These are phyloP conservation scores for Beauveria sp. DNA, from an alignment of 2,329 filamentous ascomycete species.

Conservation along the genomic window DNA sequence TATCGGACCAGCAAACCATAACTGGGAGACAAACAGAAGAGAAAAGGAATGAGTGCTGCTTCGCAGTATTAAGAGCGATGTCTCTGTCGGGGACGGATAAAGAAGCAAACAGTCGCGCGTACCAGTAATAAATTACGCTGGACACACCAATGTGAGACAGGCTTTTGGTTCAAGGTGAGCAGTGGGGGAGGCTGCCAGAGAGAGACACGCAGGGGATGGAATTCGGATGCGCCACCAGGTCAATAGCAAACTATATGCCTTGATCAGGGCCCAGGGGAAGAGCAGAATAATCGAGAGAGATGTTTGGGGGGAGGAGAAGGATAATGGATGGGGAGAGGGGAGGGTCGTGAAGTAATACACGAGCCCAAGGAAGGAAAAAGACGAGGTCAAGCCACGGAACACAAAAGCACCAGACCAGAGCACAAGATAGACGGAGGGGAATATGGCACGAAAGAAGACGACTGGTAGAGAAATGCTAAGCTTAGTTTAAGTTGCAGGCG, in stretches of 20 bases:
- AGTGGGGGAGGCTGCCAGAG: background rate
- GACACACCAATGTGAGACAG: slow-evolving; percentile 9
- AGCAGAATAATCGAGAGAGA: background rate
- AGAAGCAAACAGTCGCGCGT: slow-evolving; percentile 10
- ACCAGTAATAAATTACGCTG: slow-evolving; percentile 5
- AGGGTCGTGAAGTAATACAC: background rate
- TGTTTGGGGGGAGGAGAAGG: background rate
- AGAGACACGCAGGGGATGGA: slow-evolving; percentile 8
- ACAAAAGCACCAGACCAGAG: background rate
- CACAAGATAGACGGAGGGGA: background rate
- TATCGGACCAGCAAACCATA: background rate
- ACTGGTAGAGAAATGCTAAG: background rate
- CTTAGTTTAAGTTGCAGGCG: background rate
- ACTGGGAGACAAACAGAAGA: background rate
- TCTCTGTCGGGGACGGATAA: background rate
- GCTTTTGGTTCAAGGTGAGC: background rate
- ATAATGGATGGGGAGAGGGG: background rate
- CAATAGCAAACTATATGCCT: background rate
- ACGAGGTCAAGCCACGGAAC: background rate
- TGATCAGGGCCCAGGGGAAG: background rate
- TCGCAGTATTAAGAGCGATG: background rate
- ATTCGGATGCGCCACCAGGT: background rate
- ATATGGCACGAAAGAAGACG: background rate
- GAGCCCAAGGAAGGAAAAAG: background rate
- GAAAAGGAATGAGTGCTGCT: background rate